Conservation (phyloP, 768 basidiomycete genomes). For the Naematelia aurantialba region DNA sequence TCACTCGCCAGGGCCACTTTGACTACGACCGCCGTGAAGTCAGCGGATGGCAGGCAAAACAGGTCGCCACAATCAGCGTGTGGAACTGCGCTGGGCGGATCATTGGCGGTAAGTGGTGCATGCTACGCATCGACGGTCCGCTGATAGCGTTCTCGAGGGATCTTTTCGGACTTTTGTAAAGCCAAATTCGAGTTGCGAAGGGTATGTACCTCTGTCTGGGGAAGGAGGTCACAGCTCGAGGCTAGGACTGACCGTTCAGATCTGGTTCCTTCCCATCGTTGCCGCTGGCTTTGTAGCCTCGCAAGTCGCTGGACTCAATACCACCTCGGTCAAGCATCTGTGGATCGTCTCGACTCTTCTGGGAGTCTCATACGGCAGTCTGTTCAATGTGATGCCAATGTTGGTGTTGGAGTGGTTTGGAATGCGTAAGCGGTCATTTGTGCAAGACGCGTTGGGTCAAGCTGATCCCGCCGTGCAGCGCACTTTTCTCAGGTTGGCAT, state of each 20-base stretch:
- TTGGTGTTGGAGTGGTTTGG: slow-evolving; percentile 86
- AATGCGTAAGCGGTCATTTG: slow-evolving; percentile 58
- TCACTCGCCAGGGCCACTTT: slow-evolving; percentile 55
- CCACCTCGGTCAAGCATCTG: slow-evolving; percentile 61
- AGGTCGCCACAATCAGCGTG: slow-evolving; percentile 77
- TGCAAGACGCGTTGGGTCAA: background rate
- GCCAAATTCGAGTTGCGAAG: slow-evolving; percentile 33
- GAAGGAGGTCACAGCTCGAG: too few species aligned
- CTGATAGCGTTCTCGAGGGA: slow-evolving; percentile 14
- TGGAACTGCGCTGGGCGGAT: slow-evolving; percentile 78
- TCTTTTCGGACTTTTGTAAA: slow-evolving; percentile 46
- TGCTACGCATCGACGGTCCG: background rate
- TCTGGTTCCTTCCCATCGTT: slow-evolving; percentile 56
- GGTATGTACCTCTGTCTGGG: slow-evolving; percentile 23
- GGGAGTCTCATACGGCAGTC: slow-evolving; percentile 68
- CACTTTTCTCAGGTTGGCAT: slow-evolving; percentile 28
- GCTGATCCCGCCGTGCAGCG: slow-evolving; percentile 8
- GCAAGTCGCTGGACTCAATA: slow-evolving; percentile 60
- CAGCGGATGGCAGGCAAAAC: slow-evolving; percentile 71
- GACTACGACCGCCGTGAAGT: slow-evolving; percentile 67
- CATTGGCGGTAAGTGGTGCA: slow-evolving; percentile 63
- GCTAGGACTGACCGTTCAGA: slow-evolving; percentile 17
- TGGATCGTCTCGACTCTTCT: slow-evolving; percentile 63
- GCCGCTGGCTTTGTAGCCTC: slow-evolving; percentile 67
- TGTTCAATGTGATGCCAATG: slow-evolving; percentile 71